A percentile compares a stretch with the other conserved stretches of the same genome.
phyloP scores from a whole-genome alignment of 208 protist species.

The Spongospora subterranea region DNA sequence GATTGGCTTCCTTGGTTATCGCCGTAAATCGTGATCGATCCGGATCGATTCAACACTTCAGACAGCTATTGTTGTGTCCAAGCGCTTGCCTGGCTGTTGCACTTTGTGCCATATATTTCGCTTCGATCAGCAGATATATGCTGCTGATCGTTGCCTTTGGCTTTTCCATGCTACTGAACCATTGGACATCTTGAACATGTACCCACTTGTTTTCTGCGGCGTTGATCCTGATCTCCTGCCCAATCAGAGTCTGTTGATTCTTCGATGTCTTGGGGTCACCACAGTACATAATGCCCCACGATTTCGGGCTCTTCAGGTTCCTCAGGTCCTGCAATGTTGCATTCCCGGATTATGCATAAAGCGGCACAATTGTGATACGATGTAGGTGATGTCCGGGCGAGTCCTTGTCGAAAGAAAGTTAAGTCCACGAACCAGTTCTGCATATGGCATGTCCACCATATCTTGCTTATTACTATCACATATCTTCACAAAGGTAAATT shows the following conservation, averaged over 20 bases:
- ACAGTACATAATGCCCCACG: background rate
- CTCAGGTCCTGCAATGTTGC: background rate
- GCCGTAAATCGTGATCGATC: background rate
- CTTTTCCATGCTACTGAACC: background rate
- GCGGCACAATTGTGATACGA: background rate
- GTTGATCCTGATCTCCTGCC: background rate
- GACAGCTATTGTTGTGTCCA: background rate
- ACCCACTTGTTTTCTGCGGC: background rate
- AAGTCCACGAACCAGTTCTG: background rate
- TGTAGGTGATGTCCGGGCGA: background rate
- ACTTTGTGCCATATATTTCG: background rate
- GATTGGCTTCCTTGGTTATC: slow-evolving; percentile 15
- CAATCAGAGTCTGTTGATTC: background rate
- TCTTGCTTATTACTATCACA: background rate
- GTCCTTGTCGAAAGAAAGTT: background rate
- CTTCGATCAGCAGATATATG: background rate
- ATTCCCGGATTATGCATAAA: background rate
- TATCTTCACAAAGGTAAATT: background rate
- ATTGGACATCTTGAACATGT: background rate
- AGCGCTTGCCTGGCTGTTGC: background rate
- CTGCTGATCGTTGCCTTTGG: background rate
- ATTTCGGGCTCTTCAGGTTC: background rate
- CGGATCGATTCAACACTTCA: background rate
- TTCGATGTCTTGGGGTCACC: background rate
- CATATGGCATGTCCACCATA: background rate